Evolutionary conservation across 1,284 basidiomycete species (phyloP), one percentile per base, ranked within the genome.

Genomic region (Austroboletus novae-zelandiae): DNA sequence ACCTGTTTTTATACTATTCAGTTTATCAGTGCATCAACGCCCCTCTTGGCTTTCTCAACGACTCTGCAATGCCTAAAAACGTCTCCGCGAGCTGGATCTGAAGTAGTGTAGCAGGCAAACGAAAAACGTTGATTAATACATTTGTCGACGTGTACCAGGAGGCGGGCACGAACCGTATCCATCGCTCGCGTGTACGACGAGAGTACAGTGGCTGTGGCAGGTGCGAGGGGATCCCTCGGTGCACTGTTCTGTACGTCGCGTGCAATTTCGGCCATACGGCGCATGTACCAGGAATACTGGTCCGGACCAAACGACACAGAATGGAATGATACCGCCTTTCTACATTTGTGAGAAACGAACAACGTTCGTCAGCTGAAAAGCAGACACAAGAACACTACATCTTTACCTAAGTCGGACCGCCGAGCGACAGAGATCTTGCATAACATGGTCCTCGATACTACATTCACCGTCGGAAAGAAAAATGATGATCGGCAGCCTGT

Each of bases 381-480:
- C 1, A 27, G 27, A 6, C 27, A 9, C 27, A 27, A 9, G 27
- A 27, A 27, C 27, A 27, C 27, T 67, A 18, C 9, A 6, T 9
- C 27, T 27, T 47, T 53, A 81, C 83, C 80, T 79, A 5, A 73
- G 73, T 39, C 68, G 67, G n/a, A 79, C 60, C 1, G 80, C 73
- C 3, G 70, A 54, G 5, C 72, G 71, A 53, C 78, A 78, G 2
- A 84, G 45, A 52, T 74, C 71, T 25, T 77, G 74, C 48, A 82
- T 66, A 0, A 64, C 61, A 1, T 61, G 20, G 46, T 83, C 78
- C 0, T 50, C 50, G 17, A 78, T 68, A 2, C 43, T 30, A 48
- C 76, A 76, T 63, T 80, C 75, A 1, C 83, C 83, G 51, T 83
- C 82, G 0, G 83, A 84, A 15, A 85, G 68, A 61, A 84, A 84